Conservation (phyloP, 2,329 filamentous ascomycete species). For the Fusarium neocosmosporiellum region DNA sequence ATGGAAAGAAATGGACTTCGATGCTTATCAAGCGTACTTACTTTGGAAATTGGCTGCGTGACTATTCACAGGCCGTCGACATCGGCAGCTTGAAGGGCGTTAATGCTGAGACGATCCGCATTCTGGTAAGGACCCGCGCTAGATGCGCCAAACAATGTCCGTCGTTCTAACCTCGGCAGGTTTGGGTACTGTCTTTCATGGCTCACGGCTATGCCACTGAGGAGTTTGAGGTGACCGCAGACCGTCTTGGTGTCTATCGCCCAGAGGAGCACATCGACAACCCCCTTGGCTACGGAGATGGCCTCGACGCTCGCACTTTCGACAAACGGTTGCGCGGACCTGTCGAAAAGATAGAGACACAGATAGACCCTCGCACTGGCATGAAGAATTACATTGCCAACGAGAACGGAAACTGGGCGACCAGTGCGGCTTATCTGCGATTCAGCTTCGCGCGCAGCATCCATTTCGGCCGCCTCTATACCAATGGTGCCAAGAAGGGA, state of each 20-base stretch:
- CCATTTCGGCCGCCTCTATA: conserved; percentile 82
- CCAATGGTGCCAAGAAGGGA: conserved; percentile 70
- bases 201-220: conserved; percentile 87
- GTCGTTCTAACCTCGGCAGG: conserved; percentile 47
- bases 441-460: conserved; percentile 80
- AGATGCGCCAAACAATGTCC: not conserved
- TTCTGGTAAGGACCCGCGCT: conserved; percentile 62
- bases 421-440: conserved; percentile 85
- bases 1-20: conserved; percentile 86
- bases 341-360: conserved; percentile 76
- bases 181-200: conserved; percentile 86
- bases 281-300: conserved; percentile 87
- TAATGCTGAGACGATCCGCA: conserved; percentile 80
- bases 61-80: conserved; percentile 87
- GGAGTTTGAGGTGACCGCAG: conserved; percentile 86
- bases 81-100: conserved; percentile 83
- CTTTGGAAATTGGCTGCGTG: conserved; percentile 88
- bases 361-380: conserved; percentile 81
- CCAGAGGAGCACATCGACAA: conserved; percentile 82
- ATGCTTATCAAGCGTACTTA: conserved; percentile 83
- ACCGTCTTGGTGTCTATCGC: conserved; percentile 82
- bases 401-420: conserved; percentile 87
- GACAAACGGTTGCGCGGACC: conserved; percentile 86
- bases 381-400: conserved; percentile 99
- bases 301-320: conserved; percentile 83